phyloP scores from a whole-genome alignment of 148 eudicot genomes.

The Fagopyrum tataricum region DNA sequence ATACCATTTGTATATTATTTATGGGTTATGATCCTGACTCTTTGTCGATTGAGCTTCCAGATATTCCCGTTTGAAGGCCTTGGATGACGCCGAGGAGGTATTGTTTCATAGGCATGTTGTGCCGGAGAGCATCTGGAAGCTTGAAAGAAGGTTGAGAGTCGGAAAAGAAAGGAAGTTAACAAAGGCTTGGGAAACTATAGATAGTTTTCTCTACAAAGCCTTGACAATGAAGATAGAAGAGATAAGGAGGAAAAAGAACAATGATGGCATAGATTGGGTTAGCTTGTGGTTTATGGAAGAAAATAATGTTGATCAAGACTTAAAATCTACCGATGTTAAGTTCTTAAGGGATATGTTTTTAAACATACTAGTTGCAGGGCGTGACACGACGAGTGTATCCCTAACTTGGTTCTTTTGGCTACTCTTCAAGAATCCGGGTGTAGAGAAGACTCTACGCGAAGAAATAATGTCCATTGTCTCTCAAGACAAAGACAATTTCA shows the following conservation, averaged over 20 bases:
- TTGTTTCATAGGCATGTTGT: neutral
- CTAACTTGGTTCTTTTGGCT: slow-evolving; percentile 25
- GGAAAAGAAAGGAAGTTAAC: neutral
- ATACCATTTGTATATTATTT: slow-evolving; percentile 33
- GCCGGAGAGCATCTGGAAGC: neutral
- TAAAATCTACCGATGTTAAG: neutral
- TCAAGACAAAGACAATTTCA: neutral
- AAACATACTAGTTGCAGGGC: slow-evolving; percentile 18
- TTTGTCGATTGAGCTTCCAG: slow-evolving; percentile 29
- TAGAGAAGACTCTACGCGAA: slow-evolving; percentile 15
- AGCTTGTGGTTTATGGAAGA: slow-evolving; percentile 18
- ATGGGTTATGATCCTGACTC: slow-evolving; percentile 42
- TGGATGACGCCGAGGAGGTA: slow-evolving; percentile 23
- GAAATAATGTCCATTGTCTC: neutral
- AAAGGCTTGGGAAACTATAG: neutral
- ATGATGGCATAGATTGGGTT: slow-evolving; percentile 20
- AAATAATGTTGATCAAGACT: neutral
- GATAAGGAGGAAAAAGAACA: slow-evolving; percentile 8
- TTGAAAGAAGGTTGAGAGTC: neutral
- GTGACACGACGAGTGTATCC: slow-evolving; percentile 24
- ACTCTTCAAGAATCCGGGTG: slow-evolving; percentile 15
- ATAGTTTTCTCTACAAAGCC: neutral
- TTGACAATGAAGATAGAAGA: too few relatives aligned
- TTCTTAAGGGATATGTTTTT: slow-evolving; percentile 13
- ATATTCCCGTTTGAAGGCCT: slow-evolving; percentile 23